A percentile compares a stretch with the other conserved stretches of the same genome.
Conservation (phyloP, 495 filamentous ascomycete species). For the Penicillium atrosanguineum region DNA sequence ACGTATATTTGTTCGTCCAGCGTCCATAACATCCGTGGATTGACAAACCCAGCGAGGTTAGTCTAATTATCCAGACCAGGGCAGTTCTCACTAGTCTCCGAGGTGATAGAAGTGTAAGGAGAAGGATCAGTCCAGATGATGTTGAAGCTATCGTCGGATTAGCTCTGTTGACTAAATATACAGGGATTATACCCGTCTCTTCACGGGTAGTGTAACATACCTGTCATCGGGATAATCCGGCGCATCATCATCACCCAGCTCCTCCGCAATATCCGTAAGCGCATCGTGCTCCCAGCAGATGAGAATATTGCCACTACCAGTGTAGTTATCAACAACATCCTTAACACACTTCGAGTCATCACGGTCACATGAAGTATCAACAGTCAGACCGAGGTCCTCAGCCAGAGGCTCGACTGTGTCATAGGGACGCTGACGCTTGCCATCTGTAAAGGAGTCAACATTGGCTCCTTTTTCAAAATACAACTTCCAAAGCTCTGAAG, state of each 20-base stretch:
- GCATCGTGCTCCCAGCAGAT: slow-evolving; percentile 57
- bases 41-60: not conserved
- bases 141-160: slow-evolving; percentile 17
- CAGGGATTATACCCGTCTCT: not conserved
- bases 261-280: slow-evolving; percentile 44
- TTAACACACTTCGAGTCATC: slow-evolving; percentile 48
- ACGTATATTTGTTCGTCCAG: not conserved
- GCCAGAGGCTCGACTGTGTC: slow-evolving; percentile 52
- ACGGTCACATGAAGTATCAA: slow-evolving; percentile 50
- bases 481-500: not conserved
- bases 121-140: slow-evolving; percentile 28
- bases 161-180: not conserved
- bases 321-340: slow-evolving; percentile 41
- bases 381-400: slow-evolving; percentile 46
- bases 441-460: slow-evolving; percentile 31
- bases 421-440: slow-evolving; percentile 47
- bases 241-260: slow-evolving; percentile 41
- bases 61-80: slow-evolving; percentile 20
- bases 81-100: slow-evolving; percentile 21
- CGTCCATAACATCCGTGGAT: no score
- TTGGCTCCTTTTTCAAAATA: not conserved
- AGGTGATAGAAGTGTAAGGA: slow-evolving; percentile 18
- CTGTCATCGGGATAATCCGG: slow-evolving; percentile 35
- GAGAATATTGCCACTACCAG: slow-evolving; percentile 51
- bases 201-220: slow-evolving; percentile 10